Evolutionary conservation across 345 rosid genomes (phyloP).

Genomic region (Corchorus olitorius): DNA sequence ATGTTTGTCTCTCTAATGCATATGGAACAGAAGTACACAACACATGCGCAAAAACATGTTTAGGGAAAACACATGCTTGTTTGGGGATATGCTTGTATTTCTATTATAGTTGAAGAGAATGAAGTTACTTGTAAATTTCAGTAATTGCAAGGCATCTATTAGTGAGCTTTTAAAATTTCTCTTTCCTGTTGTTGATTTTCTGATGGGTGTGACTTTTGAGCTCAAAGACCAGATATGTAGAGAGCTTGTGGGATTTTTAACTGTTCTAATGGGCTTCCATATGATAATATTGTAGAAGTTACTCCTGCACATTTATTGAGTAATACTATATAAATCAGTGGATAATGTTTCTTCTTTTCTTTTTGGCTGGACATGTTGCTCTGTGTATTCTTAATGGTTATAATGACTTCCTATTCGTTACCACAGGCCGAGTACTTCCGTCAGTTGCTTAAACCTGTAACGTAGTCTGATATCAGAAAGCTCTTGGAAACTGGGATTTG

Average conservation of each 20-base stretch:
- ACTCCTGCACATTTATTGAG: neutral
- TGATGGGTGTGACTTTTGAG: neutral
- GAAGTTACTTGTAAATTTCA: no score
- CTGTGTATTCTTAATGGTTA: neutral
- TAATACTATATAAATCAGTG: neutral
- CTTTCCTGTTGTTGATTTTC: neutral
- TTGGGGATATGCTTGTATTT: neutral
- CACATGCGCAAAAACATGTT: neutral
- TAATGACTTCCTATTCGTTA: conserved; percentile 19
- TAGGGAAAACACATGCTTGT: neutral
- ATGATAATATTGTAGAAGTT: neutral
- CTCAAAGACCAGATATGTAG: neutral
- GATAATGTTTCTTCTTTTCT: neutral
- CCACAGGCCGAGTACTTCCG: conserved; percentile 93
- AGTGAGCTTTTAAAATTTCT: neutral
- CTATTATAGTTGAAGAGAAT: neutral
- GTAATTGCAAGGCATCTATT: neutral
- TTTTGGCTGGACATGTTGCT: neutral
- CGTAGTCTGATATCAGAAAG: conserved; percentile 59
- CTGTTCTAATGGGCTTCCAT: conserved; percentile 1
- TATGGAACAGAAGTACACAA: no score
- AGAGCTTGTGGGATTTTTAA: neutral
- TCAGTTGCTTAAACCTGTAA: conserved; percentile 96
- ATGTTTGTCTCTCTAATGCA: neutral
- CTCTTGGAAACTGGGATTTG: conserved; percentile 37